Evolutionary conservation across 2,329 filamentous ascomycete genomes (phyloP), one percentile per base, ranked within the genome.

Genomic region (Pestalotiopsis sp.): DNA sequence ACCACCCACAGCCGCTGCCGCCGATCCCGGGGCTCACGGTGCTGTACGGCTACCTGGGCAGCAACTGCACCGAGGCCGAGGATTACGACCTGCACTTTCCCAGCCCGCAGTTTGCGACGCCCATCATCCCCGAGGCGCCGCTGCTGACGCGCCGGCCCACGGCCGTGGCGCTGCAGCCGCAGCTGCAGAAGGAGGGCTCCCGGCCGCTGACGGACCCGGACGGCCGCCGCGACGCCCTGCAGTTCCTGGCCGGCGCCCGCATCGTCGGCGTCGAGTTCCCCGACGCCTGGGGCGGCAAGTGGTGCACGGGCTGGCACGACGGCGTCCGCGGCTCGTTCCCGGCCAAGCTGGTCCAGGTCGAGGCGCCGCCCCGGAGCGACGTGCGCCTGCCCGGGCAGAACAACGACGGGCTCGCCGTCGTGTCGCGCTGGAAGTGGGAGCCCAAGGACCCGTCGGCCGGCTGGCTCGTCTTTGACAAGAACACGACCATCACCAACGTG

Each of bases 401-500:
- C 36, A 68, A 66, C 17, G 64, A 68, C 38, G 72, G 73, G n/a
- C 66, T 73, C 65, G 75, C 72, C n/a, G 73, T 75, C 23, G 75
- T 73, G 31, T 74, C 76, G 14, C 71, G 76, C 38, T 80, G 77
- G 78, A 79, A 78, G 64, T 80, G 74, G 72, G 74, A 76, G 9
- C 69, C 72, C 6, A 76, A 74, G 67, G 69, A 76, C 64, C 12
- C 67, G 2, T 71, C 75, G 13, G 76, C 75, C 25, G 81, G 81
- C 12, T 76, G 75, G 75, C 49, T 76, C 11, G n/a, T 67, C 6
- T 72, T 87, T 70, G 84, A 84, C 9, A 84, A 84, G 36, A 83
- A 82, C 14, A 84, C 86, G 69, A 86, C 83, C 2, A 85, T 85
- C 20, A 83, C 81, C 65, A 88, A 73, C 68, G 73, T 88, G 27